phyloP scores from a whole-genome alignment of 306 rosid species.

The Malus asiatica region DNA sequence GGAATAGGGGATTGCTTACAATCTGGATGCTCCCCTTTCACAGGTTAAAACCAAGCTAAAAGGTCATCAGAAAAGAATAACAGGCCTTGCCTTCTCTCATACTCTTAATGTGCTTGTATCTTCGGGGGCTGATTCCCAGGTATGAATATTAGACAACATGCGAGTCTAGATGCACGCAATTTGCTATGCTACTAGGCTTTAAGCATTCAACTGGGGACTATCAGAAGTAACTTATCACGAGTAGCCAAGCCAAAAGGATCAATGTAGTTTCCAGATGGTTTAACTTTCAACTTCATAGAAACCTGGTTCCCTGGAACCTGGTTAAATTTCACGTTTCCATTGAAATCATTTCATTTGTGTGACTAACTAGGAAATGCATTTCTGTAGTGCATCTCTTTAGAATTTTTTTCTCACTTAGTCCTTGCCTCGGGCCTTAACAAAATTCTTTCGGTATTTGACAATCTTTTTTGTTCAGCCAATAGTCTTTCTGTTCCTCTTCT shows the following conservation, averaged over 20 bases:
- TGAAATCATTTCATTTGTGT: not conserved
- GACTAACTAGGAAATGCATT: not conserved
- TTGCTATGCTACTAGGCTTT: not conserved
- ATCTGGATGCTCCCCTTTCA: constrained; percentile 9
- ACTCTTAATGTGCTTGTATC: constrained; percentile 86
- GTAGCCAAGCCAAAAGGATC: not conserved
- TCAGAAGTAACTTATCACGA: not conserved
- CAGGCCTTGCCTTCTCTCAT: constrained; percentile 95
- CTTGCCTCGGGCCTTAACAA: not conserved
- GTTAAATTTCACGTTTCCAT: not conserved
- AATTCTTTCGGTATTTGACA: not conserved
- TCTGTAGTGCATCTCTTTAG: not conserved
- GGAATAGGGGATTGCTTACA: constrained; percentile 2
- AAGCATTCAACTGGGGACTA: constrained; percentile 2
- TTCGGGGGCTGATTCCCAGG: constrained; percentile 99
- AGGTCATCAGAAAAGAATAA: constrained; percentile 99
- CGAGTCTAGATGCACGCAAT: not conserved
- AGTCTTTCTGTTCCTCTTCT: not conserved
- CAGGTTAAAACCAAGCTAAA: constrained; percentile 91
- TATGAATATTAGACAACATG: constrained; percentile 22
- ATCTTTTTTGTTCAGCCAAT: not conserved
- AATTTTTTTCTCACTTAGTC: not conserved
- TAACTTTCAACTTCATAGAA: not conserved
- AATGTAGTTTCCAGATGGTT: not conserved
- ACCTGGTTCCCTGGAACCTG: not conserved